Evolutionary conservation across 2,329 filamentous ascomycete genomes (phyloP).

Genomic region (Rhexocercosporidium sp.): DNA sequence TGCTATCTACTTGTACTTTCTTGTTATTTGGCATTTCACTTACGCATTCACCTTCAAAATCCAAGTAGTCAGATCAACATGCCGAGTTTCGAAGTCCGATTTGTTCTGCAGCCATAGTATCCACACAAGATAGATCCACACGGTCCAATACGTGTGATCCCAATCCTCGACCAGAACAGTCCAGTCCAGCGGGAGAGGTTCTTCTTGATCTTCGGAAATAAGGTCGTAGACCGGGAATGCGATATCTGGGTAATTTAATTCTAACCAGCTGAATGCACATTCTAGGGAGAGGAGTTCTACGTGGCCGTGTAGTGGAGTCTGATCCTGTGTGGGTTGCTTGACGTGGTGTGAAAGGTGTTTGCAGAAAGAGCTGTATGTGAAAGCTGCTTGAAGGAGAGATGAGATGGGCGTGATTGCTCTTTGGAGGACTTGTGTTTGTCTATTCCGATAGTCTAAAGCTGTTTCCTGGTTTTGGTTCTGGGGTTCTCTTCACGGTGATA

Average conservation of each 20-base stretch:
- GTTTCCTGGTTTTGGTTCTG: constrained; percentile 34
- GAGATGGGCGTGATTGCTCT: constrained; percentile 19
- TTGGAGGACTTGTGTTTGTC: constrained; percentile 31
- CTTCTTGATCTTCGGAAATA: constrained; percentile 37
- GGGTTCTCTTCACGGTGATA: constrained; percentile 23
- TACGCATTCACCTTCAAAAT: constrained; percentile 13
- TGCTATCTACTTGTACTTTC: not conserved
- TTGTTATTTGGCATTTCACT: not conserved
- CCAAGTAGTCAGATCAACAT: constrained; percentile 22
- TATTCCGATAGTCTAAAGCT: constrained; percentile 33
- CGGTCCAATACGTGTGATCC: constrained; percentile 35
- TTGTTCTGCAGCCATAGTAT: constrained; percentile 22
- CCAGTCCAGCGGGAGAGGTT: constrained; percentile 37
- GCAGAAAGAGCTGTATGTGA: constrained; percentile 21
- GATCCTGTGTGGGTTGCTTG: not conserved
- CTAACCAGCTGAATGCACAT: constrained; percentile 33
- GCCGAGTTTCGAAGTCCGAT: constrained; percentile 15
- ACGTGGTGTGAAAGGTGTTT: constrained; percentile 5
- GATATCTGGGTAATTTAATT: constrained; percentile 20
- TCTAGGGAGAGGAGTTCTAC: constrained; percentile 40
- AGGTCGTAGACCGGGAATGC: constrained; percentile 17
- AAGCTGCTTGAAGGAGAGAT: not conserved
- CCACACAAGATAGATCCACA: constrained; percentile 36
- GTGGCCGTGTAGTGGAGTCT: not conserved
- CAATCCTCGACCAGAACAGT: constrained; percentile 34